A percentile compares a stretch with the other conserved stretches of the same genome.
phyloP scores from a whole-genome alignment of 805 yeast genomes.

The Nematodospora valgi region DNA sequence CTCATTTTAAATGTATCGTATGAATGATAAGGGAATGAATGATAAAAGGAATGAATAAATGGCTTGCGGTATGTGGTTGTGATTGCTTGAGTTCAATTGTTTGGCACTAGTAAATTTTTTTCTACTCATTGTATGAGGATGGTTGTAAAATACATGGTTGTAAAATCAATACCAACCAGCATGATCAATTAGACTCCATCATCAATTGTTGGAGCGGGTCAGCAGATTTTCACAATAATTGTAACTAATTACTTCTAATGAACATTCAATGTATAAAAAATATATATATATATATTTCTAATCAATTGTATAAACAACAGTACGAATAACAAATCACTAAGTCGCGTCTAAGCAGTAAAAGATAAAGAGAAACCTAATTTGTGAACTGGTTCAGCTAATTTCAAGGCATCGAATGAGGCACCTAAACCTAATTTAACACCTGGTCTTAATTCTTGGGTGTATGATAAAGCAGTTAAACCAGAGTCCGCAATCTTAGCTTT shows the following conservation, averaged over 20 bases:
- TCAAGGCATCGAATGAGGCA: constrained; percentile 93
- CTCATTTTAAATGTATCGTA: too few species aligned
- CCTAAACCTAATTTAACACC: constrained; percentile 97
- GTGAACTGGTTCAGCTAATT: constrained; percentile 95
- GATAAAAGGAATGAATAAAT: too few species aligned
- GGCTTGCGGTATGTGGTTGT: too few species aligned
- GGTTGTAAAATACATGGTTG: too few species aligned
- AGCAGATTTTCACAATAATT: neutral
- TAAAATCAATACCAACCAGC: neutral
- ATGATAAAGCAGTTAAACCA: constrained; percentile 89
- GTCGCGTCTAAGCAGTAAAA: constrained; percentile 71
- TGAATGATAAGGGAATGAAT: too few species aligned
- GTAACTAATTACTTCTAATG: neutral
- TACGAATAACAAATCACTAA: too few species aligned
- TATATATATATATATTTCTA: too few species aligned
- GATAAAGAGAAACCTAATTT: constrained; percentile 94
- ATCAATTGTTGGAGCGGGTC: neutral
- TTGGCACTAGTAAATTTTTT: too few species aligned
- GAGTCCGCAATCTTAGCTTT: constrained; percentile 97
- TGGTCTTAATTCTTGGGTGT: constrained; percentile 92
- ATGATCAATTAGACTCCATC: neutral
- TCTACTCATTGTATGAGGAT: too few species aligned
- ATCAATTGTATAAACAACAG: too few species aligned
- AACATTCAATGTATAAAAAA: too few species aligned
- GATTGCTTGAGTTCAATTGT: too few species aligned